Conservation (phyloP, 148 eudicot species). For the Pouteria glomerata region DNA sequence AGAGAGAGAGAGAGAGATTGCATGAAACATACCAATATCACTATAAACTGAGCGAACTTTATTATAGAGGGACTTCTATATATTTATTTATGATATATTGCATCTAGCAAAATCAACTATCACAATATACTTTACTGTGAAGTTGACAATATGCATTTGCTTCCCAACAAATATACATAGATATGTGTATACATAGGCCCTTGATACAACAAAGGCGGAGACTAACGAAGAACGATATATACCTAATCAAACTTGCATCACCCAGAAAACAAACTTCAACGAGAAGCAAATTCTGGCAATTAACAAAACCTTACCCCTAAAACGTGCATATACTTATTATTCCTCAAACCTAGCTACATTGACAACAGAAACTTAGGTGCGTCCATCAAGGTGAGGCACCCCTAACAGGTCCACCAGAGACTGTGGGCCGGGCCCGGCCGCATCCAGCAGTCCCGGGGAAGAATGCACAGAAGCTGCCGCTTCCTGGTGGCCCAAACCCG, state of each 20-base stretch:
- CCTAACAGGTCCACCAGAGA: neutral
- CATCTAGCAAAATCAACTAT: too few species aligned
- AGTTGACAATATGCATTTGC: too few species aligned
- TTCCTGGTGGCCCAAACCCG: neutral
- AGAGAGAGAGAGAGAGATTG: too few species aligned
- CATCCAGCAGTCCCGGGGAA: neutral
- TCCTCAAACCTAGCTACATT: neutral
- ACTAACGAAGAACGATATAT: neutral
- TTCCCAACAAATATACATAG: too few species aligned
- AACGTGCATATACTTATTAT: neutral
- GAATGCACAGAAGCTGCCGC: neutral
- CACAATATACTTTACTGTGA: too few species aligned
- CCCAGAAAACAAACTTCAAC: neutral
- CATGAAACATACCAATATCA: neutral
- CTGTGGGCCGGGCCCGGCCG: neutral
- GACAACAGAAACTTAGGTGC: neutral
- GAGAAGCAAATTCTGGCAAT: neutral
- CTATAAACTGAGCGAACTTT: neutral
- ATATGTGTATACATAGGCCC: neutral
- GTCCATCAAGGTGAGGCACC: neutral
- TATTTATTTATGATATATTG: too few species aligned
- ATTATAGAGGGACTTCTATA: too few species aligned
- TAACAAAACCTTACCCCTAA: neutral
- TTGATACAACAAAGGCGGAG: neutral
- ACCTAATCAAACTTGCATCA: neutral